Percentiles rank a stretch among this genome's conserved stretches.
Evolutionary conservation across 2,329 filamentous ascomycete genomes (phyloP).

Genomic region (Epichloe gansuensis): DNA sequence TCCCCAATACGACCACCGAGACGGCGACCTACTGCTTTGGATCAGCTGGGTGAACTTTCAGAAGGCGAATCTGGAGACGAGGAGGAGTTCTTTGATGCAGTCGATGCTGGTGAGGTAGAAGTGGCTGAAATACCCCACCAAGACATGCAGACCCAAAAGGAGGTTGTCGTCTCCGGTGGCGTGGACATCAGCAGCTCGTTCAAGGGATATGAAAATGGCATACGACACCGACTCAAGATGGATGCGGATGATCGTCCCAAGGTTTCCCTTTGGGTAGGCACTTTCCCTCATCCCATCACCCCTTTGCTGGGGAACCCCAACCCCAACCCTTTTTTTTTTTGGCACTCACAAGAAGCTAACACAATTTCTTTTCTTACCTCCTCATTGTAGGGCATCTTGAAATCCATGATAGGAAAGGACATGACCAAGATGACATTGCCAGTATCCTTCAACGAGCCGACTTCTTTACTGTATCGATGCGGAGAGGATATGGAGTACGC

Average conservation of each 20-base stretch:
- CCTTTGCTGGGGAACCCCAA: too few relatives aligned
- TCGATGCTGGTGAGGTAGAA: constrained; percentile 85
- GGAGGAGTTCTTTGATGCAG: constrained; percentile 93
- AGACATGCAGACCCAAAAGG: constrained; percentile 28
- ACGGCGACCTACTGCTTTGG: constrained; percentile 52
- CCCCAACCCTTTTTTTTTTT: too few relatives aligned
- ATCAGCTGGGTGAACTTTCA: constrained; percentile 60
- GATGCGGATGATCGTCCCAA: constrained; percentile 88
- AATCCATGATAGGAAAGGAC: constrained; percentile 99
- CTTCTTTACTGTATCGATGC: constrained; percentile 84
- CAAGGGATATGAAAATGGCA: constrained; percentile 80
- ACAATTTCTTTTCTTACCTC: not conserved
- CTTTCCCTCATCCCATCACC: constrained; percentile 5
- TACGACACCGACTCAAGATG: constrained; percentile 68
- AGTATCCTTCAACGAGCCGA: constrained; percentile 97
- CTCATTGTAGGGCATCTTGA: constrained; percentile 64
- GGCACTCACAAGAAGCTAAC: not conserved
- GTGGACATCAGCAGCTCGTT: constrained; percentile 66
- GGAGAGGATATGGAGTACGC: constrained; percentile 98
- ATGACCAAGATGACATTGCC: constrained; percentile 99
- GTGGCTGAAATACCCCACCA: constrained; percentile 53
- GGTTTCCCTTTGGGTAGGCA: constrained; percentile 83
- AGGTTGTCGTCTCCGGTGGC: constrained; percentile 26
- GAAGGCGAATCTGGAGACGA: constrained; percentile 73
- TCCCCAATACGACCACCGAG: constrained; percentile 28